Evolutionary conservation across 441 rosid species (phyloP).

Genomic region (Bruguiera hainesii): DNA sequence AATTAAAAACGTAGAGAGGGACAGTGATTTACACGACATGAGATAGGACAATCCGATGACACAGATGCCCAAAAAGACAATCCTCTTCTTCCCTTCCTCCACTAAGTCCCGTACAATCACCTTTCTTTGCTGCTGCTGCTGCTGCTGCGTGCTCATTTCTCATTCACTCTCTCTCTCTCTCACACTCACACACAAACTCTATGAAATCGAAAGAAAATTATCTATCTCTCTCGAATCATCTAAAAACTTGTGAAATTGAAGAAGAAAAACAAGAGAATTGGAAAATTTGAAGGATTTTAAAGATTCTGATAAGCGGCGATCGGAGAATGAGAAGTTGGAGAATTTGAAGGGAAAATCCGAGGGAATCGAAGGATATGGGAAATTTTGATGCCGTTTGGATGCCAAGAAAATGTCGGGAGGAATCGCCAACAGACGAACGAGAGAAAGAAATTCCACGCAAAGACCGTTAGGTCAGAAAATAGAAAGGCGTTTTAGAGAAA

Average conservation of each 20-base stretch:
- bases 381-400: background rate
- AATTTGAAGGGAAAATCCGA: constrained; percentile 3
- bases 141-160: constrained; percentile 43
- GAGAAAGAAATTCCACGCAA: constrained; percentile 26
- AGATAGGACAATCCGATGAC: constrained; percentile 91
- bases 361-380: no score
- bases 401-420: background rate
- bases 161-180: constrained; percentile 4
- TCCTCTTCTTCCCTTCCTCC: constrained; percentile 96
- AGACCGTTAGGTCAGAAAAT: constrained; percentile 47
- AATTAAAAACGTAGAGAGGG: background rate
- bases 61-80: constrained; percentile 78
- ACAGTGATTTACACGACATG: constrained; percentile 70
- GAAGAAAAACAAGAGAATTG: background rate
- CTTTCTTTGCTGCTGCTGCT: constrained; percentile 42
- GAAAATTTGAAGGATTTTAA: no score
- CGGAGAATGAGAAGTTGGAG: constrained; percentile 1
- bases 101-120: constrained; percentile 68
- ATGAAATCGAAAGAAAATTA: constrained; percentile 4
- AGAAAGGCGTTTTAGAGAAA: no score
- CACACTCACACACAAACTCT: no score
- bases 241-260: constrained; percentile 2
- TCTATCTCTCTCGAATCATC: constrained; percentile 7
- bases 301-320: no score
- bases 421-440: background rate